Evolutionary conservation across 1,284 basidiomycete genomes (phyloP).

Genomic region (Ganoderma multipileum): DNA sequence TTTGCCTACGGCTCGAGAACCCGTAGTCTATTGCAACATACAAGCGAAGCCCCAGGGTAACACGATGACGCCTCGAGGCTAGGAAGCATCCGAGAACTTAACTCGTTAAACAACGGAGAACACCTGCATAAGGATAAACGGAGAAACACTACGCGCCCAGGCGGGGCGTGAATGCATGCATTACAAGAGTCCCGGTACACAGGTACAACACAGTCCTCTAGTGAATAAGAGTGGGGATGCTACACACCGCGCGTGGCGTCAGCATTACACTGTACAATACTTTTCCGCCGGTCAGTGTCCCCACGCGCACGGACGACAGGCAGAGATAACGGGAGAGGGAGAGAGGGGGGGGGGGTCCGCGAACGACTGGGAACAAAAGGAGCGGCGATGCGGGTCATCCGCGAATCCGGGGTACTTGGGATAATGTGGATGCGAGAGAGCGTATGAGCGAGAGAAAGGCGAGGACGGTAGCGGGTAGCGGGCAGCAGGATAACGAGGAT

Average conservation of each 20-base stretch:
- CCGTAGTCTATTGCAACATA: too few relatives aligned
- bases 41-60: too few relatives aligned
- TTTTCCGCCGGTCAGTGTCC: conserved; percentile 8
- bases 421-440: background rate
- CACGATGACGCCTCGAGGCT: background rate
- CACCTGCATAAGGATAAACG: conserved; percentile 65
- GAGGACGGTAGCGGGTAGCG: background rate
- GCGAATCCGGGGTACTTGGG: background rate
- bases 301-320: background rate
- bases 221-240: conserved; percentile 12
- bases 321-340: background rate
- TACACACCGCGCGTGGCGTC: conserved; percentile 3
- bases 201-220: conserved; percentile 20
- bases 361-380: background rate
- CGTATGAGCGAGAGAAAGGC: background rate
- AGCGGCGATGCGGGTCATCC: conserved; percentile 11
- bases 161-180: conserved; percentile 10
- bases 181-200: conserved; percentile 15
- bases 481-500: background rate
- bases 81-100: background rate
- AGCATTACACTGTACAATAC: conserved; percentile 19
- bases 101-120: too few relatives aligned
- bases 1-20: too few relatives aligned
- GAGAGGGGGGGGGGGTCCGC: background rate
- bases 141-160: conserved; percentile 48